A percentile compares a stretch with the other conserved stretches of the same genome.
Conservation (phyloP, 352 stramenopile species). For the Phytophthora citricola region DNA sequence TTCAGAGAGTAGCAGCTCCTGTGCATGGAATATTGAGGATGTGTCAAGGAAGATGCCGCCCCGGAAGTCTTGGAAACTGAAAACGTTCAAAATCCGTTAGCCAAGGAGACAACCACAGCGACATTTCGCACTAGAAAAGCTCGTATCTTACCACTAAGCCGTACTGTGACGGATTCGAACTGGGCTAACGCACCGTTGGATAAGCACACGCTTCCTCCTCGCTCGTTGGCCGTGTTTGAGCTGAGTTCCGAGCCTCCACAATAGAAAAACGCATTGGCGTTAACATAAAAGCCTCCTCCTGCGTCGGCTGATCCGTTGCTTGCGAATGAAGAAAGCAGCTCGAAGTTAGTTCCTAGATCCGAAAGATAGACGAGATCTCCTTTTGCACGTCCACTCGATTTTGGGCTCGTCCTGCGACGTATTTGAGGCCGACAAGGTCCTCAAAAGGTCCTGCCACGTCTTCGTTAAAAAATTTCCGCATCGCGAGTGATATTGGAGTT, state of each 20-base stretch:
- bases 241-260: conserved; percentile 31
- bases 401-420: conserved; percentile 19
- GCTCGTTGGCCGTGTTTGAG: conserved; percentile 51
- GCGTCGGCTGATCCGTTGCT: conserved; percentile 53
- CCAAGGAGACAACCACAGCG: no score
- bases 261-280: conserved; percentile 34
- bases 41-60: conserved; percentile 60
- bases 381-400: conserved; percentile 9
- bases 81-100: no score
- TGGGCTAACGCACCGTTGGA: conserved; percentile 32
- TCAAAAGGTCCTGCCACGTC: conserved; percentile 23
- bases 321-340: conserved; percentile 30
- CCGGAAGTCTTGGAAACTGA: conserved; percentile 58
- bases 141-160: conserved; percentile 40
- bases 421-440: conserved; percentile 21
- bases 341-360: conserved; percentile 23
- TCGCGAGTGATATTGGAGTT: conserved; percentile 33
- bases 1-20: conserved; percentile 37
- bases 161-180: conserved; percentile 39
- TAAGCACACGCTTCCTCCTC: conserved; percentile 56
- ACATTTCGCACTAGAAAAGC: no score
- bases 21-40: conserved; percentile 24
- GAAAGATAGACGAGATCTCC: conserved; percentile 51
- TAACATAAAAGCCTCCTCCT: conserved; percentile 51
- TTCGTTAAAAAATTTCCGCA: conserved; percentile 14